These are phyloP conservation scores for Talaromyces sp. DNA, from an alignment of 2,329 filamentous ascomycete species.

Conservation along the genomic window DNA sequence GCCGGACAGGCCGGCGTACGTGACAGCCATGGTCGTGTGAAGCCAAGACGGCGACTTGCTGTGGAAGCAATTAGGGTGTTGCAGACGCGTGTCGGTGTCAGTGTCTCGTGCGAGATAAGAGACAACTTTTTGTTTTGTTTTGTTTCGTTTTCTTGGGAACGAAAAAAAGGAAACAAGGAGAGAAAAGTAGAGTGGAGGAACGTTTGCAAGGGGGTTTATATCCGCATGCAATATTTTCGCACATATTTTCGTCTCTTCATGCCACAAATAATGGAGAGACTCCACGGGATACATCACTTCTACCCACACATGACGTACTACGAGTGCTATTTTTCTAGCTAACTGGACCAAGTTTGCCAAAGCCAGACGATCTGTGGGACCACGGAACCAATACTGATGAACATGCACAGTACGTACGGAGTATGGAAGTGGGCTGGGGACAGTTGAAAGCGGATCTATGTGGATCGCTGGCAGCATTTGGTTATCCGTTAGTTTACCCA, in stretches of 20 bases:
- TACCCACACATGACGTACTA: neutral
- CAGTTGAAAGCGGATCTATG: neutral
- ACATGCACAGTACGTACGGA: neutral
- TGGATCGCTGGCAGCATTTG: neutral
- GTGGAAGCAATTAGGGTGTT: neutral
- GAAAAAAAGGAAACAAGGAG: neutral
- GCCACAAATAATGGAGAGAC: neutral
- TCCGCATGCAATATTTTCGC: neutral
- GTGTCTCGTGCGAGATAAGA: neutral
- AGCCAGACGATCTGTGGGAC: neutral
- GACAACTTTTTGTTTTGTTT: neutral
- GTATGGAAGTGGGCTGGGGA: neutral
- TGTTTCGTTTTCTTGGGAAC: neutral
- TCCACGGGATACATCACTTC: neutral
- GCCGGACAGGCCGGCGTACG: slow-evolving; percentile 56
- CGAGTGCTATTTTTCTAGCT: neutral
- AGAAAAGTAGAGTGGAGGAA: neutral
- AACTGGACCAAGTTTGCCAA: neutral
- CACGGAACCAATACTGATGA: neutral
- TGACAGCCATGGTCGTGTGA: slow-evolving; percentile 43
- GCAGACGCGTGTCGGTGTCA: neutral
- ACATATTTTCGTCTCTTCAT: neutral
- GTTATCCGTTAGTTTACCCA: neutral
- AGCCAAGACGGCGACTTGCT: neutral
- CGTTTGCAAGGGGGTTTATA: neutral